Evolutionary conservation across 345 rosid species (phyloP), one percentile per base, ranked within the genome.

Genomic region (Hibiscus trionum): DNA sequence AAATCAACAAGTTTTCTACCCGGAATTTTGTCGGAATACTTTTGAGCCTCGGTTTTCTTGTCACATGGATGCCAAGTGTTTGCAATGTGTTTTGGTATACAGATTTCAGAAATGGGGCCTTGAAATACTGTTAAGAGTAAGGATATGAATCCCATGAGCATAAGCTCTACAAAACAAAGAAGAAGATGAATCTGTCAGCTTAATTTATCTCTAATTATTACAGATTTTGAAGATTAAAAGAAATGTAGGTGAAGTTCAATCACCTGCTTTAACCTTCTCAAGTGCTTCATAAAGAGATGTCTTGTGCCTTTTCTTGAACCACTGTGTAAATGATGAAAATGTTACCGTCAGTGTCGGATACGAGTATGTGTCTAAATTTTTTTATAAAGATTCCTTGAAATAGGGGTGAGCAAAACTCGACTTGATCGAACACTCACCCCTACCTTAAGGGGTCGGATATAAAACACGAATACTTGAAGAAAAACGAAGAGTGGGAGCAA

Each of bases 111-210:
- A 58, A 91, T 82, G 12, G 77, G 64, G 4, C 15, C 71, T 84
- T 82, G 83, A 8, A 64, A 0, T 42, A 86, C 82, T 4, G 88
- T 88, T 1, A 91, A 82, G 31, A 91, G 80, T 56, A 91, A 76
- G 9, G 97, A 91, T 83, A 91, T 82, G 73, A 87, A 89, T 33
- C 97, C 97, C 86, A 91, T 29, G 21, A 91, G 82, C 97, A 91
- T 86, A 61, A 91, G 76, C 80, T 91, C 94, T 89, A 24, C 84
- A 80, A 24, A 72, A 61, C 52, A 44, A n/a, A 26, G 69, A 44
- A 24, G 29, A 19, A 58, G 46, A 65, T 39, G 29, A 24, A 61
- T 31, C n/a, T 42, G 68, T 35, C 39, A 35, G 39, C 39, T 35
- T 21, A 21, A 21, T 21, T 35, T 35, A 7, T 35, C 7, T 35